Percentiles rank a stretch among this genome's conserved stretches.
phyloP scores from a whole-genome alignment of 1,284 basidiomycete genomes.

The Moesziomyces globuligerus region DNA sequence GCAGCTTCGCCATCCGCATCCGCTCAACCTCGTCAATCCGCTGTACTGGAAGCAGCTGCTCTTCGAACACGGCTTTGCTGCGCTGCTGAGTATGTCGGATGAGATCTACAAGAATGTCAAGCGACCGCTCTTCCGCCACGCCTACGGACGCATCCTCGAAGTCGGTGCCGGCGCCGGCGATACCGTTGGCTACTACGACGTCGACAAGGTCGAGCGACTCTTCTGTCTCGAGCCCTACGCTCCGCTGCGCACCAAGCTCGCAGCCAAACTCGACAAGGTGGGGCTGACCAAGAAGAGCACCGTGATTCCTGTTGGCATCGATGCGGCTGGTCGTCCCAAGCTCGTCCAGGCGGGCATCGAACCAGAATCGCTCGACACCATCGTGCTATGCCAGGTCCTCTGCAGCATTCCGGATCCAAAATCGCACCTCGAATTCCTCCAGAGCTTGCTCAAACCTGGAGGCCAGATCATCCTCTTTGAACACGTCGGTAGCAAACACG shows the following conservation, averaged over 20 bases:
- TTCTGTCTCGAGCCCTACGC: conserved; percentile 50
- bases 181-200: conserved; percentile 48
- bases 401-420: conserved; percentile 54
- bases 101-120: conserved; percentile 28
- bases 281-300: conserved; percentile 29
- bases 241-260: conserved; percentile 32
- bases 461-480: conserved; percentile 58
- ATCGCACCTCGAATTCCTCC: conserved; percentile 42
- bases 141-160: conserved; percentile 50
- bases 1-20: conserved; percentile 31
- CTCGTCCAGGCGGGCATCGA: conserved; percentile 25
- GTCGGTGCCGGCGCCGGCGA: conserved; percentile 53
- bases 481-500: conserved; percentile 46
- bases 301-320: conserved; percentile 40
- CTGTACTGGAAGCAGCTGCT: conserved; percentile 41
- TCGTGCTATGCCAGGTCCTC: conserved; percentile 57
- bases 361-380: conserved; percentile 47
- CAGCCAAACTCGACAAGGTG: conserved; percentile 1
- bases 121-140: conserved; percentile 24
- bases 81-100: conserved; percentile 23
- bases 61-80: conserved; percentile 30
- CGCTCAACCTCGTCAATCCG: conserved; percentile 34
- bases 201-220: conserved; percentile 30
- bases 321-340: conserved; percentile 9
- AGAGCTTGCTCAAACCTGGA: conserved; percentile 48